These are phyloP conservation scores for Moricandia moricandioides DNA, from an alignment of 345 rosid genomes.

Conservation along the genomic window DNA sequence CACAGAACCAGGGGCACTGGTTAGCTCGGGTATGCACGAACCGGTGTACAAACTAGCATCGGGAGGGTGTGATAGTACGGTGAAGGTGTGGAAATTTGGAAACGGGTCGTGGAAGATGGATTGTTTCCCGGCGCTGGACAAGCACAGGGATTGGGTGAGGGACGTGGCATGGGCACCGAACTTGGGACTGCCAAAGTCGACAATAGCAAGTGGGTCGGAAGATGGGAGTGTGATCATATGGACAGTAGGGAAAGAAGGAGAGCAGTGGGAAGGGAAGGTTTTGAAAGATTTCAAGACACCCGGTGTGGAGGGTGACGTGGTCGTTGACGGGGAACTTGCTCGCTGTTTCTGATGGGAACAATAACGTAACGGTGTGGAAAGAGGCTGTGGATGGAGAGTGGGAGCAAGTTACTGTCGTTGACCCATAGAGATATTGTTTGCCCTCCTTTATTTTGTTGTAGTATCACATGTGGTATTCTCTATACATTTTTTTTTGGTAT, in stretches of 20 bases:
- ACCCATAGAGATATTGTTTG: slow-evolving; percentile 32
- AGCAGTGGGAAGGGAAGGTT: slow-evolving; percentile 57
- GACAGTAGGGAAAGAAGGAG: slow-evolving; percentile 57
- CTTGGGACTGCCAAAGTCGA: slow-evolving; percentile 63
- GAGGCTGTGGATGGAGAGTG: slow-evolving; percentile 61
- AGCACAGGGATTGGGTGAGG: slow-evolving; percentile 65
- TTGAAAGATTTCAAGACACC: slow-evolving; percentile 62
- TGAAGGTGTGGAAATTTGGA: slow-evolving; percentile 57
- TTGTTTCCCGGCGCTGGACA: slow-evolving; percentile 57
- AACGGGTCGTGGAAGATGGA: slow-evolving; percentile 65
- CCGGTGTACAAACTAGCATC: slow-evolving; percentile 60
- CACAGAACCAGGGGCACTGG: slow-evolving; percentile 54
- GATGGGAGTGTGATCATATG: slow-evolving; percentile 64
- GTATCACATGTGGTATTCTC: slow-evolving; percentile 11
- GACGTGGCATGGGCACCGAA: slow-evolving; percentile 77
- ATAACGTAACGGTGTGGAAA: slow-evolving; percentile 58
- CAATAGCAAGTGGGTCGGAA: slow-evolving; percentile 62
- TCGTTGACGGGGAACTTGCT: slow-evolving; percentile 58
- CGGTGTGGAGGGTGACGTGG: slow-evolving; percentile 64
- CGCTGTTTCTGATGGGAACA: slow-evolving; percentile 60
- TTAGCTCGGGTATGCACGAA: slow-evolving; percentile 47
- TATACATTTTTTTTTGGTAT: neutral
- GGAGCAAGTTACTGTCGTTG: slow-evolving; percentile 55
- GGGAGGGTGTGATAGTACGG: slow-evolving; percentile 59
- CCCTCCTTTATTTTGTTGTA: neutral